Evolutionary conservation across 306 rosid species (phyloP), one percentile per base, ranked within the genome.

Genomic region (Senna tora): DNA sequence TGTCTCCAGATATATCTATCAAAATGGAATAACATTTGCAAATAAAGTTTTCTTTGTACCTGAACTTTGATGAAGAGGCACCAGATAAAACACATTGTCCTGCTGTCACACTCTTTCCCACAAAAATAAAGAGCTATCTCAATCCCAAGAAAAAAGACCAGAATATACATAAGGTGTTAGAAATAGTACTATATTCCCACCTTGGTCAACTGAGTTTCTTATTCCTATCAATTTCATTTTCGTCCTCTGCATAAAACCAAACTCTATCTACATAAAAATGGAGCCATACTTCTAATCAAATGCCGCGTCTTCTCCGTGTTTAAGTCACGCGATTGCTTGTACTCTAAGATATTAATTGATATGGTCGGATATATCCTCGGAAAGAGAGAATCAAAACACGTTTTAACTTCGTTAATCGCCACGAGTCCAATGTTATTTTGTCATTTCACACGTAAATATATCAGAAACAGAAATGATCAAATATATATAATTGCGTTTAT

Each of bases 1-100:
- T 66, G 49, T 57, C 70, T 14, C 60, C 56, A 65, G 78, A 65
- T 69, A 84, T 73, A 78, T 82, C 70, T 43, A 58, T 82, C 66
- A 51, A 58, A 38, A 45, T 75, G 76, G 59, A 80, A 38, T 83
- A 67, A 30, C 30, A 67, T 65, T 9, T 71, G 76, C 83, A 70
- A 61, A 79, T 75, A 73, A 51, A 15, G 30, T 54, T 36, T n/a
- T 28, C 19, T 12, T 14, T 72, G 81, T 45, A 64, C 49, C 68
- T 46, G 53, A 62, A 43, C 30, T 25, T 74, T 60, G 62, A 49
- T 49, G 75, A 17, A 22, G 79, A 45, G 68, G 50, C 67, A 45
- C 8, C 2, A 36, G 39, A 25, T 32, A 54, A 54, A 38, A 38
- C 9, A 41, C 46, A 9, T 41, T 41, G 14, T 41, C 46, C 39